Base-by-base conservation (phyloP, 2,329 filamentous ascomycete species). In the Truncatella angustata region DNA sequence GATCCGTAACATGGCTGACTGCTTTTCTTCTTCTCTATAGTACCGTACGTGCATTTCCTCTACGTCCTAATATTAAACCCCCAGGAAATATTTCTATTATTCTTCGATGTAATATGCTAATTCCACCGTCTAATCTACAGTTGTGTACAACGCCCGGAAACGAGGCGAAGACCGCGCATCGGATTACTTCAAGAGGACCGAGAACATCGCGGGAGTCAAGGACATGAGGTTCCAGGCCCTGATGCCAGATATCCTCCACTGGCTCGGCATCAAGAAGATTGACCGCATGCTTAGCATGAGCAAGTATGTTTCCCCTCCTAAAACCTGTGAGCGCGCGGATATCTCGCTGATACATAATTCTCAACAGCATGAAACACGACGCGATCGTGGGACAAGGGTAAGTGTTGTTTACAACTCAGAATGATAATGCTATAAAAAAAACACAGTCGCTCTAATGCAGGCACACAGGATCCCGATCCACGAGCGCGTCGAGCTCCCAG, bases 211-310 rank as follows among this genome's bases (percentile, higher is more conserved):
- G 7, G 94, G 94, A 55, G 93, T 97, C 59, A 96, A 96, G 70
- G 88, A 85, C 62, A 97, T 97, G 93, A 86, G 94, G 35, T 97
- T 97, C 79, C 94, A 97, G 76, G 93, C 93, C 24, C 78, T 99
- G 50, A 97, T 97, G 94, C 93, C 94, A 30, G 91, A 96, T 69
- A 96, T 97, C 59, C 80, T 97, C 50, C 94, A 97, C 73, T 97
- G 94, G 94, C 82, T 99, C 26, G 94, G 94, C 56, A 97, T 99
- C 67, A 94, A 89, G 68, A 97, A 97, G 79, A 97, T 99, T 66
- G 94, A 99, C 70, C 82, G 92, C 55, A 99, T 97, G 94, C 77
- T 97, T 62, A 96, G 90, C 75, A 97, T 97, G 94, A 96, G 90
- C 73, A 96, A 97, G 86, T 89, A 67, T 34, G n/a, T 20, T 20